Percentiles rank a stretch among this genome's conserved stretches.
Evolutionary conservation across 371 early-diverging fungal species (phyloP).

Genomic region (Mitosporidium daphniae): DNA sequence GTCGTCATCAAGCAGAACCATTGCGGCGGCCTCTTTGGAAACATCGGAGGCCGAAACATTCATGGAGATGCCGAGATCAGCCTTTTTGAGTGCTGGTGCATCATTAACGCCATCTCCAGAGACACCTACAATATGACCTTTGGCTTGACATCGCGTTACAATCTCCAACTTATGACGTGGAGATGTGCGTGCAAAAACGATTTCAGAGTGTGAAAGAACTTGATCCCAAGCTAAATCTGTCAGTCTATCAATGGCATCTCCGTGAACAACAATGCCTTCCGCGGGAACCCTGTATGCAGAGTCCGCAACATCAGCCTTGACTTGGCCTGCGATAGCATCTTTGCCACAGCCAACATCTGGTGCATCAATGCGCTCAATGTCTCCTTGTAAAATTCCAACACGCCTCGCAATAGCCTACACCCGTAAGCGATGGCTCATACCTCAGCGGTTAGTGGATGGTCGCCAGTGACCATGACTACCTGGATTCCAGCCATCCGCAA

Average conservation of each 20-base stretch:
- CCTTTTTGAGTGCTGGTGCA: slow-evolving; percentile 62
- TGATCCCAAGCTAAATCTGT: slow-evolving; percentile 47
- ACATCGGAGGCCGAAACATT: slow-evolving; percentile 66
- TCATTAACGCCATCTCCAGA: slow-evolving; percentile 77
- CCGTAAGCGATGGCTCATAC: too few relatives aligned
- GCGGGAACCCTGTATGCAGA: background rate
- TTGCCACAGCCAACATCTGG: too few relatives aligned
- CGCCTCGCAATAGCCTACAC: slow-evolving; percentile 38
- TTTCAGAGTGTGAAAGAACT: slow-evolving; percentile 38
- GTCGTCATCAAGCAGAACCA: slow-evolving; percentile 77
- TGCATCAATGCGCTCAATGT: too few relatives aligned
- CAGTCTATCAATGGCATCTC: slow-evolving; percentile 35
- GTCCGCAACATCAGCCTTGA: background rate
- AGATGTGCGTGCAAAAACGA: slow-evolving; percentile 56
- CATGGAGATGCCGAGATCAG: slow-evolving; percentile 85
- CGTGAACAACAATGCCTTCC: slow-evolving; percentile 65
- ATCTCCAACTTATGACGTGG: slow-evolving; percentile 58
- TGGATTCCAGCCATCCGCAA: slow-evolving; percentile 59
- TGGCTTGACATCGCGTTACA: slow-evolving; percentile 29
- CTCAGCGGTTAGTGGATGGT: slow-evolving; percentile 25
- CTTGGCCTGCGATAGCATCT: background rate
- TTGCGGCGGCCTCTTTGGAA: slow-evolving; percentile 73
- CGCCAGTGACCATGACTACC: slow-evolving; percentile 83
- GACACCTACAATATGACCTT: slow-evolving; percentile 59
- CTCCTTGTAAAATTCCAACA: slow-evolving; percentile 10